phyloP scores from a whole-genome alignment of 768 basidiomycete genomes.

The Cystofilobasidium capitatum region DNA sequence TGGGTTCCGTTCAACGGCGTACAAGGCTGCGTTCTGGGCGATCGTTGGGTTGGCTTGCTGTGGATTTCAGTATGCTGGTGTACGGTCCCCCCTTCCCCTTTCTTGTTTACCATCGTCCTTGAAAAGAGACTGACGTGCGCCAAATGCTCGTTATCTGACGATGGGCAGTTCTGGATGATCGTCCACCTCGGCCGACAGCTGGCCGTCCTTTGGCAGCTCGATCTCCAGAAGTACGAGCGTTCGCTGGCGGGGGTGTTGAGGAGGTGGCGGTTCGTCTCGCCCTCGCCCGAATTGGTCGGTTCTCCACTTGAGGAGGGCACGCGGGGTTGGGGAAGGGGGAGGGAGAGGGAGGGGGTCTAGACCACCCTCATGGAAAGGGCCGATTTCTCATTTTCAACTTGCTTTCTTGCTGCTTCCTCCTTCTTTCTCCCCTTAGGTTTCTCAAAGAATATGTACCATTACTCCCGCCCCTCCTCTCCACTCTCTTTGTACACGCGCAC shows the following conservation, averaged over 20 bases:
- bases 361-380: no score
- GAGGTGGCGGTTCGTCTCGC: not conserved
- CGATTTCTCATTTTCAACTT: no score
- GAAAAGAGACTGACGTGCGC: no score
- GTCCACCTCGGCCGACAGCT: not conserved
- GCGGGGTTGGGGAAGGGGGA: not conserved
- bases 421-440: no score
- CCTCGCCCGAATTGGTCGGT: not conserved
- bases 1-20: not conserved
- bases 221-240: not conserved
- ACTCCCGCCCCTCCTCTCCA: no score
- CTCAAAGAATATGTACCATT: no score
- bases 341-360: not conserved
- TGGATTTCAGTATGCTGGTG: not conserved
- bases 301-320: not conserved
- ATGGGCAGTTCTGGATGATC: conserved; percentile 6
- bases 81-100: not conserved
- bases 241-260: not conserved
- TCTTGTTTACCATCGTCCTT: not conserved
- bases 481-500: no score
- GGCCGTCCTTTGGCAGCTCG: not conserved
- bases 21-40: not conserved
- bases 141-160: not conserved
- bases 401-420: no score
- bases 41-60: not conserved